A percentile compares a stretch with the other conserved stretches of the same genome.
phyloP scores from a whole-genome alignment of 2,329 filamentous ascomycete genomes.

The Hymenotorrendiella dingleyae region DNA sequence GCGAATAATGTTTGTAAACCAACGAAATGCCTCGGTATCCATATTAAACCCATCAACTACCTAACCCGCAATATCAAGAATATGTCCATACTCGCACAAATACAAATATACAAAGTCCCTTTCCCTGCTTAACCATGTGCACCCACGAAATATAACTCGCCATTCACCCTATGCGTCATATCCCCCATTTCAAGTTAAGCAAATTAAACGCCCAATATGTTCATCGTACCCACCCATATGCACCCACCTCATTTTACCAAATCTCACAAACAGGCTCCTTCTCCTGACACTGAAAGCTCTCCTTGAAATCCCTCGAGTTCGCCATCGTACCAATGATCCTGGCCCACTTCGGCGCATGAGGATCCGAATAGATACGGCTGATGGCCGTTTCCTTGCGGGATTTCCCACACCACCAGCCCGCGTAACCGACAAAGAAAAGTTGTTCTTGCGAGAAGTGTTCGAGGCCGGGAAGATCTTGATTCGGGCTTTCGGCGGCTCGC shows the following conservation, averaged over 20 bases:
- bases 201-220: neutral
- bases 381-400: constrained; percentile 51
- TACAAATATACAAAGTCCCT: neutral
- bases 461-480: constrained; percentile 53
- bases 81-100: neutral
- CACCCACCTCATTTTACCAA: constrained; percentile 44
- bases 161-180: too few relatives aligned
- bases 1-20: too few relatives aligned
- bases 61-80: too few relatives aligned
- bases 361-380: constrained; percentile 53
- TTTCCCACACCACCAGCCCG: constrained; percentile 63
- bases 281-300: constrained; percentile 59
- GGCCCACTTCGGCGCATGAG: constrained; percentile 58
- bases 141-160: neutral
- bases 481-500: constrained; percentile 44
- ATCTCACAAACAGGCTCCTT: constrained; percentile 65
- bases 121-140: neutral
- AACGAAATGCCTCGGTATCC: too few relatives aligned
- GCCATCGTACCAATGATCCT: constrained; percentile 58
- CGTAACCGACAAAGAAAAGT: constrained; percentile 62
- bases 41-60: too few relatives aligned
- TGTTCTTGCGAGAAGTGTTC: constrained; percentile 60
- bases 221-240: neutral
- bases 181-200: neutral
- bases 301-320: constrained; percentile 61